Percentiles rank a stretch among this genome's conserved stretches.
Conservation (phyloP, 2,329 filamentous ascomycete genomes). For the Elsinoe australis region DNA sequence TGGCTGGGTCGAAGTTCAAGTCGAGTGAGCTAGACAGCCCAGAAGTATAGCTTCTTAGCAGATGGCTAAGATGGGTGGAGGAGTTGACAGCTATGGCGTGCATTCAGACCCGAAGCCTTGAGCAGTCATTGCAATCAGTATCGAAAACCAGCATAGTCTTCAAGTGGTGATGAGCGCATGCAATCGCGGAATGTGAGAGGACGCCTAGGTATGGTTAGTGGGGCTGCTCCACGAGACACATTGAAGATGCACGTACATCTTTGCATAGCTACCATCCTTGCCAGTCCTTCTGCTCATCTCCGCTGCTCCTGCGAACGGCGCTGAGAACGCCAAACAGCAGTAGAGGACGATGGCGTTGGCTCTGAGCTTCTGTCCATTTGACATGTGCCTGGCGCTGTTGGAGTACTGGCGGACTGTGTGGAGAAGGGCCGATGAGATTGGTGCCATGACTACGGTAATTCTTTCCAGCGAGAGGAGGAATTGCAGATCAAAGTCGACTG, state of each 20-base stretch:
- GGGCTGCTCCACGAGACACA: background rate
- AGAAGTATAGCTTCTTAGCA: no score
- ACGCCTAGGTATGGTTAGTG: conserved; percentile 22
- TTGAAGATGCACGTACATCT: conserved; percentile 24
- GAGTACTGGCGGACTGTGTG: conserved; percentile 27
- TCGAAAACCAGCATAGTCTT: conserved; percentile 28
- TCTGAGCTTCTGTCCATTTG: conserved; percentile 24
- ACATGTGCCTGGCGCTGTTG: conserved; percentile 21
- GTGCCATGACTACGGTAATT: conserved; percentile 11
- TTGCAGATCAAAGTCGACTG: no score
- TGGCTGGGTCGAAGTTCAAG: no score
- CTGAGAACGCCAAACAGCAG: conserved; percentile 30
- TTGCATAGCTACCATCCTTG: conserved; percentile 28
- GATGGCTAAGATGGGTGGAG: no score
- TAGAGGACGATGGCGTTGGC: conserved; percentile 27
- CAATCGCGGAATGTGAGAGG: conserved; percentile 32
- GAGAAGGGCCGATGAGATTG: conserved; percentile 21
- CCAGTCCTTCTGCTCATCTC: conserved; percentile 27
- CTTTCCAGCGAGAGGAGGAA: no score
- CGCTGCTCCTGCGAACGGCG: conserved; percentile 30
- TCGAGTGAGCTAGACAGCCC: no score
- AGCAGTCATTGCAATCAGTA: background rate
- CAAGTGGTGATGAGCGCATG: conserved; percentile 29
- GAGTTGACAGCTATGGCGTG: no score
- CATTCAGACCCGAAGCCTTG: no score